Evolutionary conservation across 371 early-diverging fungal species (phyloP), one percentile per base, ranked within the genome.

Genomic region (Mortierella sp.): DNA sequence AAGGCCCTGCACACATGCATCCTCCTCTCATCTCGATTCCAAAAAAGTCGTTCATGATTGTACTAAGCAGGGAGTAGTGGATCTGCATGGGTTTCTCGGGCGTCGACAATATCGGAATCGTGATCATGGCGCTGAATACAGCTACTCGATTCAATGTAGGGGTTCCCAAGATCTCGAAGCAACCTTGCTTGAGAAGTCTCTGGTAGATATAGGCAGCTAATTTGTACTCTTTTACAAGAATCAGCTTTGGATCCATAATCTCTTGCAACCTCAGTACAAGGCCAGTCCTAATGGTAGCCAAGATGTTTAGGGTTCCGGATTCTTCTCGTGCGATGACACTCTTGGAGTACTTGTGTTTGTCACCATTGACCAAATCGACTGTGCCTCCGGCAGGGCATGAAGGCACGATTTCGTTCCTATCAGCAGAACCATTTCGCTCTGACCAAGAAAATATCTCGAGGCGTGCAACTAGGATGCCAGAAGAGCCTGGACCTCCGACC

Each of bases 1-100:
- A 73, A 14, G 78, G 78, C 0, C 73, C 78, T 1, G 78, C 73
- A 30, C 70, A 73, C 73, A 73, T 78, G 55, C 78, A 70, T 6
- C 73, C 78, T 16, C 78, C 73, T 26, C 73, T n/a, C 78, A 78
- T 78, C 67, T 78, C 73, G 35, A 78, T 30, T 20, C 73, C 78
- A 59, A 78, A 78, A 35, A 78, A 78, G 43, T 73, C 78, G 39
- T 73, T 78, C 78, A 78, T 78, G 32, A 73, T 69, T 49, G 73
- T 73, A 63, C 78, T 78, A 55, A 78, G 45, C n/a, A 78, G 58
- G 5, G 66, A 72, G 62, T 73, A 69, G 11, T 78, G 78, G 43
- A 78, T 73, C 70, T 72, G 78, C 28, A 78, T 30, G 12, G 70
- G 64, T 12, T 37, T 64, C 32, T 26, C 2, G 52, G 43, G 9